A percentile compares a stretch with the other conserved stretches of the same genome.
Conservation (phyloP, 257 asterid genomes). For the Rauvolfia tetraphylla region DNA sequence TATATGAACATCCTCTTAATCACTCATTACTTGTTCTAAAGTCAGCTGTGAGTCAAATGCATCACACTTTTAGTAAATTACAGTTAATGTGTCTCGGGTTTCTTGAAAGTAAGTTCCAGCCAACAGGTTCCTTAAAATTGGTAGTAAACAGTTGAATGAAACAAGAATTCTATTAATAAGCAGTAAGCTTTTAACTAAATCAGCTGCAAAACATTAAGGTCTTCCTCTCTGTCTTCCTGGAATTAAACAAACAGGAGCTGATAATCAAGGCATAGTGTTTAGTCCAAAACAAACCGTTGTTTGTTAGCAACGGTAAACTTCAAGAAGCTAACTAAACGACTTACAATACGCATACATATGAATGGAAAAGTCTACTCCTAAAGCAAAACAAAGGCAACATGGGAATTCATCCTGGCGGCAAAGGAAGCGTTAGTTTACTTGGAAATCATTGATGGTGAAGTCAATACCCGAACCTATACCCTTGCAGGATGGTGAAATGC, state of each 20-base stretch:
- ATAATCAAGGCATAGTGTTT: neutral
- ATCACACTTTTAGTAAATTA: too few relatives aligned
- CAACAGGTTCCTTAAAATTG: too few relatives aligned
- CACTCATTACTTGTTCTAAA: too few relatives aligned
- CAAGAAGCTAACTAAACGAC: conserved; percentile 7
- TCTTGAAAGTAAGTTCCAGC: too few relatives aligned
- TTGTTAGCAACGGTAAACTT: neutral
- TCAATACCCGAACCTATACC: conserved; percentile 90
- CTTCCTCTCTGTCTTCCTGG: neutral
- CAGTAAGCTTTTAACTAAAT: too few relatives aligned
- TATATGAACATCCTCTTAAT: too few relatives aligned
- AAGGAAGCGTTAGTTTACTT: conserved; percentile 24
- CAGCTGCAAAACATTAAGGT: neutral
- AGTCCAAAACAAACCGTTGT: conserved; percentile 6
- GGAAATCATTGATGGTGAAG: conserved; percentile 27
- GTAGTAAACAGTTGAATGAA: too few relatives aligned
- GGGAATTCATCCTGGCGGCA: neutral
- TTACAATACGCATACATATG: conserved; percentile 6
- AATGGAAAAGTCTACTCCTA: conserved; percentile 4
- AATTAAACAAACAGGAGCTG: neutral
- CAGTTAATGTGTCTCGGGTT: too few relatives aligned
- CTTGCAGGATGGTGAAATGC: conserved; percentile 44
- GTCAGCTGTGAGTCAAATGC: too few relatives aligned
- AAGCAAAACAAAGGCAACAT: neutral
- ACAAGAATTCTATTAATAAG: too few relatives aligned